Evolutionary conservation across 495 filamentous ascomycete species (phyloP), one percentile per base, ranked within the genome.

Genomic region (Aspergillus nidulans): DNA sequence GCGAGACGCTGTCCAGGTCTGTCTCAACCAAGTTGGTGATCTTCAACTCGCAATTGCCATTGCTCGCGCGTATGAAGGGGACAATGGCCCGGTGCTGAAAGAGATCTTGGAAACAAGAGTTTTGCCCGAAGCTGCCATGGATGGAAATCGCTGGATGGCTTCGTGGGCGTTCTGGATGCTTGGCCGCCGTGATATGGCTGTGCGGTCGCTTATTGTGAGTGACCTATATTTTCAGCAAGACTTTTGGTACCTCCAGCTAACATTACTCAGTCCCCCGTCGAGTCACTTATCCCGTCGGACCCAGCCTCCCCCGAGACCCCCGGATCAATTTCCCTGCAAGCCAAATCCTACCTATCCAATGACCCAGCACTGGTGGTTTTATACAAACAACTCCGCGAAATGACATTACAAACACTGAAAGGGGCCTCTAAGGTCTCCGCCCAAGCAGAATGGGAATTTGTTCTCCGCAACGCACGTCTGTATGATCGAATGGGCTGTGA

Each of bases 161-260:
- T 90, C 88, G 1, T 99, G 95, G 95, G 89, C 90, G 4, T 96
- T 92, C 68, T 95, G 91, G 89, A 91, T 95, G 85, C 77, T 99
- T 16, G 83, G 84, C 36, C 76, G 85, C 49, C 80, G 83, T 38
- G 91, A 95, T 62, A 88, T 90, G 79, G 90, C 92, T 13, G 90
- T 97, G 5, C 81, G 89, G 16, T 85, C 87, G n/a, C 69, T 97
- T 3, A 85, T 97, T 36, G 74, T 77, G 49, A 65, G 72, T 58
- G 19, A 10, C 8, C 0, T 41, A 24, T 24, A 16, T 23, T n/a
- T n/a, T 34, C 26, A 24, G 19, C 24, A 38, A 18, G 6, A 12
- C 30, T 16, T 36, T 2, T 21, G 13, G n/a, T n/a, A n/a, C n/a
- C n/a, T n/a, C n/a, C n/a, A n/a, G 26, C 48, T 55, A 32, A 59